These are phyloP conservation scores for Coniochaeta hoffmannii DNA, from an alignment of 2,329 filamentous ascomycete genomes.

Conservation along the genomic window DNA sequence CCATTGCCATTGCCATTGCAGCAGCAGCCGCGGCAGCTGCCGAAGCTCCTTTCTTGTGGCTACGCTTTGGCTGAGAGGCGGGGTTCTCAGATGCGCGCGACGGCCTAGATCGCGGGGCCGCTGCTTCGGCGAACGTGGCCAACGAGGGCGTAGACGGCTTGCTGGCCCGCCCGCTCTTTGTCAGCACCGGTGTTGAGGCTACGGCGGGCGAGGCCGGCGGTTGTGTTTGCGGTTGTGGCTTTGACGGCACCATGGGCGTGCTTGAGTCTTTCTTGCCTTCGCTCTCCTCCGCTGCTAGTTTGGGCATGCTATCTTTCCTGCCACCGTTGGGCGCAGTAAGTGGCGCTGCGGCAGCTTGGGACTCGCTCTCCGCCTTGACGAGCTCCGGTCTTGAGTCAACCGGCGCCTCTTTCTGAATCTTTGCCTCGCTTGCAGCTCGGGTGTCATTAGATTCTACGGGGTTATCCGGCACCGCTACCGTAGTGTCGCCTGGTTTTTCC, in stretches of 20 bases:
- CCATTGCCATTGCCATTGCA: slow-evolving; percentile 29
- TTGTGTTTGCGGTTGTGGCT: slow-evolving; percentile 13
- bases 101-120: slow-evolving; percentile 38
- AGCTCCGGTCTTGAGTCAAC: slow-evolving; percentile 20
- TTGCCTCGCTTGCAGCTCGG: slow-evolving; percentile 36
- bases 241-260: slow-evolving; percentile 27
- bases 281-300: slow-evolving; percentile 33
- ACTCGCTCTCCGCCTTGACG: slow-evolving; percentile 20
- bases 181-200: slow-evolving; percentile 29
- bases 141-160: slow-evolving; percentile 60
- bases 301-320: slow-evolving; percentile 26
- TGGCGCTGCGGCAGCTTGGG: slow-evolving; percentile 19
- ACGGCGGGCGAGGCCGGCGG: slow-evolving; percentile 21
- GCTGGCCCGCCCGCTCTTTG: slow-evolving; percentile 58
- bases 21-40: slow-evolving; percentile 29
- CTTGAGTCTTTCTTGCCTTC: slow-evolving; percentile 33
- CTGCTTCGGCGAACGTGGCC: slow-evolving; percentile 50
- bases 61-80: slow-evolving; percentile 38
- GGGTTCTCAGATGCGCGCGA: slow-evolving; percentile 37
- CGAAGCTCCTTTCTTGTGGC: slow-evolving; percentile 50
- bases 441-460: slow-evolving; percentile 19
- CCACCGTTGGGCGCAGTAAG: slow-evolving; percentile 13
- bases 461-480: slow-evolving; percentile 28
- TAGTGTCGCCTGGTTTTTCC: slow-evolving; percentile 51
- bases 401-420: slow-evolving; percentile 40